Conservation (phyloP, 116 monocot genomes). For the Posidonia oceanica region DNA sequence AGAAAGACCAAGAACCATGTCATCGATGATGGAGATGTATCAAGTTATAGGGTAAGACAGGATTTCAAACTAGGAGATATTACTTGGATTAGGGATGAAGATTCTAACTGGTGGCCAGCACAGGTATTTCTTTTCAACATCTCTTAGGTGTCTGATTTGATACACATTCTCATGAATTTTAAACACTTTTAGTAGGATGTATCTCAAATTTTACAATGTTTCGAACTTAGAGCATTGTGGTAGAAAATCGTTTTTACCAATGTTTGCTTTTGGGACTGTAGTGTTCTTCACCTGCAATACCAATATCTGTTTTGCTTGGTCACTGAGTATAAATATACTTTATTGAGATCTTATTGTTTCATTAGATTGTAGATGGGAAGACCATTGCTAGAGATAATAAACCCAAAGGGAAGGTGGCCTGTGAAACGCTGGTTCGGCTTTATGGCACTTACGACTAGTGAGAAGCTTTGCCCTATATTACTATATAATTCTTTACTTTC, state of each 20-base stretch:
- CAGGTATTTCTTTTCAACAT: not conserved
- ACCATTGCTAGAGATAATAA: not conserved
- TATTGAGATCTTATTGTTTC: not conserved
- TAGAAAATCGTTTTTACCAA: too few species aligned
- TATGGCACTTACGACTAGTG: slow-evolving; percentile 10
- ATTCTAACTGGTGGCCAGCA: slow-evolving; percentile 12
- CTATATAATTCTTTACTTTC: not conserved
- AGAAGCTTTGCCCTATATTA: not conserved
- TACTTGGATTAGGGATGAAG: slow-evolving; percentile 3
- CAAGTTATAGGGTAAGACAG: not conserved
- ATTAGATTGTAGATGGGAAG: slow-evolving; percentile 5
- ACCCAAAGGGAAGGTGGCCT: not conserved
- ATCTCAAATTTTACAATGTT: not conserved
- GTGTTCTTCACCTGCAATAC: not conserved
- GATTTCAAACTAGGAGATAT: slow-evolving; percentile 2
- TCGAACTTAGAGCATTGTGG: too few species aligned
- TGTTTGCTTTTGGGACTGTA: too few species aligned
- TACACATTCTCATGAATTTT: not conserved
- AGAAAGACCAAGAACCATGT: too few species aligned
- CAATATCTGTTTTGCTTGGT: not conserved
- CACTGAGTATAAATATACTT: not conserved
- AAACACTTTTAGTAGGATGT: not conserved
- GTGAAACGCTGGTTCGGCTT: slow-evolving; percentile 11
- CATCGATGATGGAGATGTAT: not conserved
- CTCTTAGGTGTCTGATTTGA: not conserved